Percentiles rank a stretch among this genome's conserved stretches.
phyloP scores from a whole-genome alignment of 768 basidiomycete genomes.

The Coprinopsis strossmayeri region DNA sequence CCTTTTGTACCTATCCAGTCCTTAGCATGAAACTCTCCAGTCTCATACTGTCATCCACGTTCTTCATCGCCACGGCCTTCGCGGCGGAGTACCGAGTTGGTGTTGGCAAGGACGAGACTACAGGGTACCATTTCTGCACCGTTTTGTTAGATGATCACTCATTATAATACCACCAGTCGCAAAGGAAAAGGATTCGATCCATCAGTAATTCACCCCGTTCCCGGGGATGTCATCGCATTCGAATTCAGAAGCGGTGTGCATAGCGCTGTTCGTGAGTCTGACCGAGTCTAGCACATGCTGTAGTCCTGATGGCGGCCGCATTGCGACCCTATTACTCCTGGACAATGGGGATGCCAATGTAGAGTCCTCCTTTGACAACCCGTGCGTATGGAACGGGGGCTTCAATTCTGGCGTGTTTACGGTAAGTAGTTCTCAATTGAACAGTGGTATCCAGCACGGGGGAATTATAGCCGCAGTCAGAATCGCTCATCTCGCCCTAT shows the following conservation, averaged over 20 bases:
- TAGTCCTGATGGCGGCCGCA: not conserved
- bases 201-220: conserved; percentile 27
- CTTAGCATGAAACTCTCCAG: not conserved
- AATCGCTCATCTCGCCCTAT: no score
- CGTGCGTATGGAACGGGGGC: conserved; percentile 28
- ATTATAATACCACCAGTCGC: conserved; percentile 18
- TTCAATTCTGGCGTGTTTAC: conserved; percentile 29
- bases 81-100: conserved; percentile 28
- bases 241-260: conserved; percentile 33
- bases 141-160: not conserved
- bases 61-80: not conserved
- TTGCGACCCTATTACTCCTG: no score
- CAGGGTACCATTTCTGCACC: conserved; percentile 22
- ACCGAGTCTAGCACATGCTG: not conserved
- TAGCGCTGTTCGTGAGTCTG: conserved; percentile 31
- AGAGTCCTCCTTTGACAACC: conserved; percentile 33
- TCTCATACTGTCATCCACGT: not conserved
- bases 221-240: conserved; percentile 30
- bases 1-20: no score
- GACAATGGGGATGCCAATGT: no score
- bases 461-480: no score
- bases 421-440: conserved; percentile 19
- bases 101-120: conserved; percentile 35
- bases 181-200: conserved; percentile 37
- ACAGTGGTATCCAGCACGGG: no score